These are phyloP conservation scores for Ophiosphaerella korrae DNA, from an alignment of 2,329 filamentous ascomycete genomes.

Conservation along the genomic window DNA sequence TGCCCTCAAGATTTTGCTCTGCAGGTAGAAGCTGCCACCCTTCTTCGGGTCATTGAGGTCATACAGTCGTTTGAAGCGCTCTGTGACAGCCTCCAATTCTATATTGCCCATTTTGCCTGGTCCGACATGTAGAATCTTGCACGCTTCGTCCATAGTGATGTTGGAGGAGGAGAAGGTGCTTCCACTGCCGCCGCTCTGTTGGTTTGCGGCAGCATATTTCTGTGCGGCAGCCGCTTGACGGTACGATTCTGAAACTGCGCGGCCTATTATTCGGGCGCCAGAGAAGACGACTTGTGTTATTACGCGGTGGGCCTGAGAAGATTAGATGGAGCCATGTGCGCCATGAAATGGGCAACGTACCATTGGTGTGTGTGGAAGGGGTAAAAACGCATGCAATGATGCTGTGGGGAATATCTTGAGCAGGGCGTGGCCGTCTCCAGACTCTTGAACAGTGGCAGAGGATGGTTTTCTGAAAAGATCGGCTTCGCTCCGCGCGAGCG, in stretches of 20 bases:
- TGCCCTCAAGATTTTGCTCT: constrained; percentile 93
- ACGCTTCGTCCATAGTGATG: constrained; percentile 94
- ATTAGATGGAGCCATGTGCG: constrained; percentile 26
- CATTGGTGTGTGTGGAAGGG: constrained; percentile 25
- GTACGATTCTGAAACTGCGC: constrained; percentile 92
- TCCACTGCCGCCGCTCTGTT: constrained; percentile 59
- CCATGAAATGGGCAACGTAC: constrained; percentile 13
- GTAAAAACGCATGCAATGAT: no score
- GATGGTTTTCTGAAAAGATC: constrained; percentile 28
- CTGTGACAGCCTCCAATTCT: constrained; percentile 78
- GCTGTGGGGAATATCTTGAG: no score
- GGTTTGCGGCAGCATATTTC: constrained; percentile 76
- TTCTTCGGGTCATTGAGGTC: constrained; percentile 94
- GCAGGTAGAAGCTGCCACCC: constrained; percentile 95
- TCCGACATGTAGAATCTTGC: constrained; percentile 95
- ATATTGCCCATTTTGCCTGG: constrained; percentile 78
- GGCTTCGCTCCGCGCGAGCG: constrained; percentile 6
- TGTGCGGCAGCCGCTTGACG: constrained; percentile 90
- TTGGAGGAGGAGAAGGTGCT: constrained; percentile 66
- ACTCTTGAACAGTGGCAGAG: constrained; percentile 18
- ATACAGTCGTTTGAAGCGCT: constrained; percentile 92
- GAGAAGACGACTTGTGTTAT: constrained; percentile 92
- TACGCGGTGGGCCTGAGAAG: constrained; percentile 81
- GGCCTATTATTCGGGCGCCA: constrained; percentile 87
- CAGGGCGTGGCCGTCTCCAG: constrained; percentile 2